Base-by-base conservation (phyloP, 169 alveolate species). In the Plasmodium berghei region DNA sequence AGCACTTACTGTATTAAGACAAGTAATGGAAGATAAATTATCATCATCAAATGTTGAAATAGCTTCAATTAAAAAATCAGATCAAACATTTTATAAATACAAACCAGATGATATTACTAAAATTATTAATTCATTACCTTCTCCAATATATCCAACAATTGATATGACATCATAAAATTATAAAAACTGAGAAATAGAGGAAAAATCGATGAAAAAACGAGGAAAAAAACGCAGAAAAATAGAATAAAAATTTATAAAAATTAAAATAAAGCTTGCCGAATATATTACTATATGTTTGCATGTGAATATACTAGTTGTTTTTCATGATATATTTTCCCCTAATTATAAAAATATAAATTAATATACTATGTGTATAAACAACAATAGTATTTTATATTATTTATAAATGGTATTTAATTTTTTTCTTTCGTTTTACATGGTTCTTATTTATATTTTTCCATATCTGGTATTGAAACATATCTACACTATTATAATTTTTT, bases 11-110 rank as follows among this genome's bases (percentile, higher is more conserved):
- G 98, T 98, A 69, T 97, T 99, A 72, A 96, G 99, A 86, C 99
- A 98, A 89, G 99, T 98, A 22, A 98, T 99, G 99, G 99, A 98
- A 92, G 99, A 99, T 73, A 97, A 97, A 93, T 95, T 98, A 72
- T 95, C 96, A 72, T 93, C 96, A 22, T 90, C 94, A 67, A 99
- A 99, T 92, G 99, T 98, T 40, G 99, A 99, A 94, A 94, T 99
- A 83, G 97, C 98, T 34, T 95, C 96, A 8, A 89, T 95, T 42
- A 95, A 87, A 42, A 92, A 89, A n/a, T 80, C 80, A 9, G 96
- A 94, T 54, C 56, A 72, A 45, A 89, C 85, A 14, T 94, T 91
- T 73, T 72, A 93, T 45, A 94, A 94, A 63, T 94, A 94, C 54
- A 87, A 26, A 0, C 42, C 92, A 5, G 88, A 87, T 10, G 92